Evolutionary conservation across 192 early-diverging fungal genomes (phyloP).

Genomic region (Coemansia aciculifera): DNA sequence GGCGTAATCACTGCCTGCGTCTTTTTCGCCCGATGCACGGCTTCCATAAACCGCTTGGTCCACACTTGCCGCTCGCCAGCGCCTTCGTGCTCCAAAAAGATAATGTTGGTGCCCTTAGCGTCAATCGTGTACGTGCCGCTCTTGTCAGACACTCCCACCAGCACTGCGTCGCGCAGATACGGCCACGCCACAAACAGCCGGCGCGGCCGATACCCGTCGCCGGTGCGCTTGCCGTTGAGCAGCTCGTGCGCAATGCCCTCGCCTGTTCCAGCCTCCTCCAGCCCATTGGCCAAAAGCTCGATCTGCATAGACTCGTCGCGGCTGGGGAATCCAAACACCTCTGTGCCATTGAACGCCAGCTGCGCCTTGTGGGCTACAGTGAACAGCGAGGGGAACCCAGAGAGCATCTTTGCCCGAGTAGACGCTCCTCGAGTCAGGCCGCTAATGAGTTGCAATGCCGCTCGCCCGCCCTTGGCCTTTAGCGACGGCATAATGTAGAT

Average conservation of each 20-base stretch:
- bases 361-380: slow-evolving; percentile 70
- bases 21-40: slow-evolving; percentile 26
- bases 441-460: slow-evolving; percentile 51
- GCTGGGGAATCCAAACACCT: slow-evolving; percentile 83
- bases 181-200: slow-evolving; percentile 71
- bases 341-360: slow-evolving; percentile 77
- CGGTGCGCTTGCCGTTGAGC: slow-evolving; percentile 30
- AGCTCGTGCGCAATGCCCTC: slow-evolving; percentile 29
- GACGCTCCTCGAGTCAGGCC: slow-evolving; percentile 65
- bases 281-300: slow-evolving; percentile 14
- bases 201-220: slow-evolving; percentile 33
- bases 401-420: slow-evolving; percentile 61
- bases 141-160: slow-evolving; percentile 73
- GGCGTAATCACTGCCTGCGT: slow-evolving; percentile 21
- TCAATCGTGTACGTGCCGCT: slow-evolving; percentile 55
- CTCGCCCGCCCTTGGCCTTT: slow-evolving; percentile 22
- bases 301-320: slow-evolving; percentile 55
- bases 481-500: slow-evolving; percentile 65
- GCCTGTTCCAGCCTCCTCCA: slow-evolving; percentile 16
- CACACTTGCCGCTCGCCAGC: slow-evolving; percentile 29
- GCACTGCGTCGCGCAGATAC: slow-evolving; percentile 78
- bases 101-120: slow-evolving; percentile 14
- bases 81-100: slow-evolving; percentile 13
- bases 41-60: slow-evolving; percentile 31
- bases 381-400: slow-evolving; percentile 90